Evolutionary conservation across 129 eudicot genomes (phyloP), one percentile per base, ranked within the genome.

Genomic region (Artemisia argyi): DNA sequence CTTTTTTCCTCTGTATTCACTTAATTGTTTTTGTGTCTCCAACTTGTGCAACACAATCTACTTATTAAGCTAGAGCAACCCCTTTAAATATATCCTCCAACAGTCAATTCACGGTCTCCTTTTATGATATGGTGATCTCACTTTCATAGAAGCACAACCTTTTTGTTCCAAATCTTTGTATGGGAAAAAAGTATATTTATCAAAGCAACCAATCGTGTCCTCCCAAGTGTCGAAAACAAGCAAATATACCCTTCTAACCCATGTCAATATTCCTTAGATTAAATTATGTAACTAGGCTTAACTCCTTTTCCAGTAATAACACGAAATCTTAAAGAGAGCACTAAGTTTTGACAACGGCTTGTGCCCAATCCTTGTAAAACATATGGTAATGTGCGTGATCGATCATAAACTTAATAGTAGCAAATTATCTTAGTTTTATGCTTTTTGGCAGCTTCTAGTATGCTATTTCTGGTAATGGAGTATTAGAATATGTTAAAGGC

Each of bases 381-480:
- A 79, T 19, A 22, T 84, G 83, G 78, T 69, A 11, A 16, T 28
- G 22, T 71, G 48, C 20, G 19, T 76, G 60, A 77, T 52, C 59
- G 39, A 64, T 68, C 49, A 22, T 48, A 57, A 30, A 57, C 77
- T 57, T 48, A 46, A n/a, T 66, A 69, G 57, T 55, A 32, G 18
- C 53, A 17, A 24, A 35, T 69, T 17, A 17, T 69, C 22, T 74
- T 68, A 64, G 68, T 74, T 72, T 54, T 49, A 47, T 71, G 76
- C 65, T 35, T 80, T 80, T 66, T 72, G 49, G 19, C 20, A 18
- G 88, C 76, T 80, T 86, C 88, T 53, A 57, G 77, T 32, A 76
- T 83, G 71, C 87, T 78, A 72, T 75, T 74, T 83, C 12, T 18
- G 83, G 85, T 65, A 80, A 80, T 75, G 80, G 82, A 60, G 79